A percentile compares a stretch with the other conserved stretches of the same genome.
Evolutionary conservation across 1,284 basidiomycete species (phyloP).

Genomic region (Tilletia horrida): DNA sequence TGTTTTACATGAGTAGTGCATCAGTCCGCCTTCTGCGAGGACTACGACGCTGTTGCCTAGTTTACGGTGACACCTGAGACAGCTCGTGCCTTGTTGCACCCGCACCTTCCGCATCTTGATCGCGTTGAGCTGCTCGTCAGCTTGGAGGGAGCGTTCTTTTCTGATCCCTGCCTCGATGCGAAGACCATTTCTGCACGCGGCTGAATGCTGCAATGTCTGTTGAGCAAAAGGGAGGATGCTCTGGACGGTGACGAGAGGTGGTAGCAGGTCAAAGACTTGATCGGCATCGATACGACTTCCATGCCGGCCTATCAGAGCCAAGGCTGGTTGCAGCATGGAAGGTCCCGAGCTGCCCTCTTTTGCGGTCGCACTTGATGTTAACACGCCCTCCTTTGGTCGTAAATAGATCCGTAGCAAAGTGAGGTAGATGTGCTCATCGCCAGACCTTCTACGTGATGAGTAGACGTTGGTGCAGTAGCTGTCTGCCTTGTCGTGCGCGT

Average conservation of each 20-base stretch:
- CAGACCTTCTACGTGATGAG: slow-evolving; percentile 18
- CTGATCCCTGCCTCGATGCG: slow-evolving; percentile 65
- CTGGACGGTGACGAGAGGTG: slow-evolving; percentile 75
- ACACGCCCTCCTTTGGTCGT: slow-evolving; percentile 59
- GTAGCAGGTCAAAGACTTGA: slow-evolving; percentile 77
- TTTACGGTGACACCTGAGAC: slow-evolving; percentile 91
- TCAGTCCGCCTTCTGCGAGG: slow-evolving; percentile 65
- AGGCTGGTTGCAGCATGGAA: slow-evolving; percentile 62
- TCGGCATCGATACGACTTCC: slow-evolving; percentile 74
- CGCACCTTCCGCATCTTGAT: slow-evolving; percentile 80
- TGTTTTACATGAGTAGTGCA: slow-evolving; percentile 48
- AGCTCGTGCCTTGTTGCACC: slow-evolving; percentile 77
- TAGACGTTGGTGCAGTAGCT: slow-evolving; percentile 57
- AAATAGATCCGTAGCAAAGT: slow-evolving; percentile 83
- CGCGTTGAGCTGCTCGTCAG: slow-evolving; percentile 68
- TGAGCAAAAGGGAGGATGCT: slow-evolving; percentile 70
- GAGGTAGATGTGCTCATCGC: slow-evolving; percentile 66
- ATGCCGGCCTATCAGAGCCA: slow-evolving; percentile 78
- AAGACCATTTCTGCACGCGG: slow-evolving; percentile 29
- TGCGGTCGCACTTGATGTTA: slow-evolving; percentile 52
- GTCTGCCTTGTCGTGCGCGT: slow-evolving; percentile 80
- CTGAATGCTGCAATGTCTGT: slow-evolving; percentile 31
- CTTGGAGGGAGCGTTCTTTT: slow-evolving; percentile 69
- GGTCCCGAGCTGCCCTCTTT: slow-evolving; percentile 2
- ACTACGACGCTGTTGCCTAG: slow-evolving; percentile 84